Base-by-base conservation (phyloP, 331 rosid genomes). In the Malus hybrid region DNA sequence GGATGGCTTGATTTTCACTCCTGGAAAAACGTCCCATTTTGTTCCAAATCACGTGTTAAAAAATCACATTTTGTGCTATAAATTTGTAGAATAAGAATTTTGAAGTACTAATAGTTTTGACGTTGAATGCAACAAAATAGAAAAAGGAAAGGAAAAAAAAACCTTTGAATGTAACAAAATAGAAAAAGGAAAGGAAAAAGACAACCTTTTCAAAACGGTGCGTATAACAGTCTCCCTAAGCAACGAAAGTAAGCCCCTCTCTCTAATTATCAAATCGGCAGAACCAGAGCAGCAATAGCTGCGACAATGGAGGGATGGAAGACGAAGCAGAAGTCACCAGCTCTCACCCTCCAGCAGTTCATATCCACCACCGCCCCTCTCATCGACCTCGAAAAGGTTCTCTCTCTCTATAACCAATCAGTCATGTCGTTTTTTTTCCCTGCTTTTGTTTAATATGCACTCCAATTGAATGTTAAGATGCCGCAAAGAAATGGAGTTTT, bases 301-400 rank as follows among this genome's bases (percentile, higher is more conserved):
- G 65, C 13, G 77, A 56, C 87, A 55, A 92, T 87, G 94, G 91
- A 86, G 81, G 82, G 86, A 79, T 89, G 81, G 34, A 82, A 84
- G 31, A 70, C 66, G 1, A 89, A 83, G 89, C 87, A 82, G 88
- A 82, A 80, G 55, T 39, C 88, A 70, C 64, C 91, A 18, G 78
- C 90, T 22, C 79, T 91, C 65, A 82, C 96, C 79, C 84, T 93
- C 64, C 76, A 93, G 7, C 97, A 91, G 67, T 93, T 89, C 87
- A 83, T 94, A 71, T 91, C 97, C n/a, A 75, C 79, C 56, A 92
- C 87, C 10, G 65, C 86, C 62, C 97, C 99, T 84, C 97, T 94
- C 56, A 81, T 94, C 74, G 96, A 92, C 81, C 77, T 88, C 80
- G 97, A 94, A 83, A 92, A 94, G 97, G 98, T 91, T 69, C 33